Evolutionary conservation across 202 grass and related monocot genomes (phyloP).

Genomic region (Hordeum pubiflorum): DNA sequence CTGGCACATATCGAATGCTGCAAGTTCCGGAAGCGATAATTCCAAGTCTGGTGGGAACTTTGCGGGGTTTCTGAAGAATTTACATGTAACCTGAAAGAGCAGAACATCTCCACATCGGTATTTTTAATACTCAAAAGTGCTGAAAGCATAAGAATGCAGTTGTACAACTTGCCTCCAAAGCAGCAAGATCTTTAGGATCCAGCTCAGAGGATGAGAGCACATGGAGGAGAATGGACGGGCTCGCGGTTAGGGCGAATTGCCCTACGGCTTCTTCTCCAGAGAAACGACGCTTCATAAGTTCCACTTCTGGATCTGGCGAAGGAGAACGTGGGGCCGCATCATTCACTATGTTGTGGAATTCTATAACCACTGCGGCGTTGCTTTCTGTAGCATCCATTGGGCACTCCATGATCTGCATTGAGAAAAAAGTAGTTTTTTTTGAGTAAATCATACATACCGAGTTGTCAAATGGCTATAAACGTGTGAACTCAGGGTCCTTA

Average conservation of each 20-base stretch:
- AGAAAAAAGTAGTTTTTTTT: background rate
- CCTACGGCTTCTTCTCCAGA: constrained; percentile 30
- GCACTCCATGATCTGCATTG: constrained; percentile 12
- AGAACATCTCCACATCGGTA: background rate
- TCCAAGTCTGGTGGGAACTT: constrained; percentile 29
- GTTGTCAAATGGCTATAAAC: background rate
- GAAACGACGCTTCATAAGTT: constrained; percentile 40
- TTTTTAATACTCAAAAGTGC: background rate
- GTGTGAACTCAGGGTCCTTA: background rate
- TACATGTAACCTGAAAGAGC: constrained; percentile 42
- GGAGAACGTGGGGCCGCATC: constrained; percentile 5
- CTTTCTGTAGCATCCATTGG: constrained; percentile 33
- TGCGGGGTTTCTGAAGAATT: constrained; percentile 52
- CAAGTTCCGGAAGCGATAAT: constrained; percentile 48
- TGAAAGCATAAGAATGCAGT: background rate
- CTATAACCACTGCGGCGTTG: background rate
- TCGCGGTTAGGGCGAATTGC: constrained; percentile 34
- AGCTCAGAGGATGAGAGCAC: constrained; percentile 43
- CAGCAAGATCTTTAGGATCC: constrained; percentile 45
- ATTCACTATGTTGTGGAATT: constrained; percentile 19
- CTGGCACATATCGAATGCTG: constrained; percentile 47
- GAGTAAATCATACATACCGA: background rate
- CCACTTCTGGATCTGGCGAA: background rate
- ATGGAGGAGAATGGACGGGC: constrained; percentile 44
- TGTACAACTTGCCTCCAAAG: constrained; percentile 59